Base-by-base conservation (phyloP, 352 stramenopile species). In the Phytophthora palmivora region DNA sequence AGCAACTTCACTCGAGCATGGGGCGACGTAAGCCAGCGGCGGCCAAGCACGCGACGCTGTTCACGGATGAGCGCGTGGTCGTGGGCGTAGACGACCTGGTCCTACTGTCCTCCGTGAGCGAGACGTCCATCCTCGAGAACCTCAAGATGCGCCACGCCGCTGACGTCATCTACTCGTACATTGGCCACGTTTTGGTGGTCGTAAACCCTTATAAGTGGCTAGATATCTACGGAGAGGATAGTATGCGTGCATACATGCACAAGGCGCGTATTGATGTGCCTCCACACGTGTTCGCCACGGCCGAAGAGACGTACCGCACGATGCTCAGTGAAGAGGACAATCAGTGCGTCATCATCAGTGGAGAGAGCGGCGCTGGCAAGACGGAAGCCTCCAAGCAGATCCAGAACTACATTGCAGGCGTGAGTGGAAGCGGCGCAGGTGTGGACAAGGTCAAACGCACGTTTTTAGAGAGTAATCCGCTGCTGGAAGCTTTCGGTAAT, bases 401-500 rank as follows among this genome's bases (percentile, higher is more conserved):
- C 64, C 87, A 95, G 59, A 95, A 96, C 63, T 96, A 96, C 64
- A 95, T 96, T 48, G 87, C 88, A 11, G 81, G 82, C 7, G 86
- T 96, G 39, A 90, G 76, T 24, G 86, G 87, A 42, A 91, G 79
- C 26, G 87, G 84, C 22, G 78, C 79, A 0, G 87, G 85, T 19
- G 87, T 95, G 4, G 87, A 96, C 65, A 95, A 94, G 70, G 84
- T 96, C 55, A 96, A 96, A 61, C 81, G 88, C 39, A 93, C 80
- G 2, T 95, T 98, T 34, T 60, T 98, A 10, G 94, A 98, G 63
- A 97, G 88, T 10, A 98, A 98, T 61, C 96, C 96, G 54, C 82
- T 98, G 48, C 76, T 98, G 6, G 96, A 99, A 70, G 92, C 93
- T n/a, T 98, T 98, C 72, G 96, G 96, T 30, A 99, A 99, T 59